phyloP scores from a whole-genome alignment of 495 filamentous ascomycete species.

The Aspergillus wentii region DNA sequence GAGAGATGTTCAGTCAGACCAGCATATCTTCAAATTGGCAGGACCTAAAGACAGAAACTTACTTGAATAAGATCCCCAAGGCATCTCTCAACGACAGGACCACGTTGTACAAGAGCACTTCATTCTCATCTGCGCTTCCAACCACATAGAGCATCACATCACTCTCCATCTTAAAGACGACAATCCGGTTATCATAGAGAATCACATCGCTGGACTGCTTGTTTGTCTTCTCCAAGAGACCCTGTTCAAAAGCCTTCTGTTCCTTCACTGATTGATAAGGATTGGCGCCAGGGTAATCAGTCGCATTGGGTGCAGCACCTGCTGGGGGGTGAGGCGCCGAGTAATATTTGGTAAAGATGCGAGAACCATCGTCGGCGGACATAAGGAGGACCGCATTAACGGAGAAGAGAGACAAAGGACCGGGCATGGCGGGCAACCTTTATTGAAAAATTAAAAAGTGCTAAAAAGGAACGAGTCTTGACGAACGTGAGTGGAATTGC shows the following conservation, averaged over 20 bases:
- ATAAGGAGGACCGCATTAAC: conserved; percentile 91
- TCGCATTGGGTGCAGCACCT: conserved; percentile 42
- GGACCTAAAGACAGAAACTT: conserved; percentile 25
- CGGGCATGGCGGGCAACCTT: conserved; percentile 33
- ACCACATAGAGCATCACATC: conserved; percentile 98
- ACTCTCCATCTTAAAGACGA: conserved; percentile 95
- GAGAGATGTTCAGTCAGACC: conserved; percentile 2
- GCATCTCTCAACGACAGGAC: conserved; percentile 84
- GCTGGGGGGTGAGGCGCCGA: conserved; percentile 72
- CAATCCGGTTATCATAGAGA: conserved; percentile 88
- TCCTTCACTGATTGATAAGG: conserved; percentile 88
- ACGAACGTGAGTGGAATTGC: not conserved
- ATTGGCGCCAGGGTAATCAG: conserved; percentile 58
- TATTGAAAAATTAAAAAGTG: conserved; percentile 3
- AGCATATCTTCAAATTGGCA: not conserved
- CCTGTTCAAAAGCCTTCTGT: conserved; percentile 95
- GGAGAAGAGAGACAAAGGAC: conserved; percentile 74
- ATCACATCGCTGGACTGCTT: conserved; percentile 95
- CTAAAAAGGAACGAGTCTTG: no score
- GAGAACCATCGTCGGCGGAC: conserved; percentile 77
- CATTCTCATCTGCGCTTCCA: conserved; percentile 88
- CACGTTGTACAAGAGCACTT: conserved; percentile 92
- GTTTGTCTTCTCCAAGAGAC: conserved; percentile 89
- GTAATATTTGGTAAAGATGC: conserved; percentile 96
- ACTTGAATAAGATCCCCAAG: conserved; percentile 90